Evolutionary conservation across 1,284 basidiomycete genomes (phyloP).

Genomic region (Exobasidium rhododendri): DNA sequence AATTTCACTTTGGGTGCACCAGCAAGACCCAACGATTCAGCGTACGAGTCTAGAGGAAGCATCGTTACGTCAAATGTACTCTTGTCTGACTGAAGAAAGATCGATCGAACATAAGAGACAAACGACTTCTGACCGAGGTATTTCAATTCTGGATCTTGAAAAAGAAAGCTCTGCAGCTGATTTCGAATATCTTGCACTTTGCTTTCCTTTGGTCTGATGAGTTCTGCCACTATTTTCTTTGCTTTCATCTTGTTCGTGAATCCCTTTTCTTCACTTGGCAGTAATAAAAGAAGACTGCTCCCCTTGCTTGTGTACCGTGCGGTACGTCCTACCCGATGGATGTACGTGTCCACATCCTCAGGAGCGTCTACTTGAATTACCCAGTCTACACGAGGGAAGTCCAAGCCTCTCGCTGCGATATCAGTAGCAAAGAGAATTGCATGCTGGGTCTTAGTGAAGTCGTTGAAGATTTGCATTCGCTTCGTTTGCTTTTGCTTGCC

Average conservation of each 20-base stretch:
- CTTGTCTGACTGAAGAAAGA: constrained; percentile 93
- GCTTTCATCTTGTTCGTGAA: constrained; percentile 70
- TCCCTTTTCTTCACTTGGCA: constrained; percentile 88
- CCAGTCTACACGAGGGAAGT: constrained; percentile 97
- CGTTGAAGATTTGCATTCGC: constrained; percentile 61
- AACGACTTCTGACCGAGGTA: constrained; percentile 96
- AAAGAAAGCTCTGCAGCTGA: constrained; percentile 86
- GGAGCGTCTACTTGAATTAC: constrained; percentile 96
- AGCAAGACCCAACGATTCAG: constrained; percentile 84
- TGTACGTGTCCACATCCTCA: constrained; percentile 96
- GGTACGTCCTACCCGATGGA: constrained; percentile 92
- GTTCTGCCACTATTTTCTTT: constrained; percentile 66
- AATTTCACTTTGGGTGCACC: constrained; percentile 97
- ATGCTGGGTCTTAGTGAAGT: constrained; percentile 45
- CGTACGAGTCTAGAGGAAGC: constrained; percentile 78
- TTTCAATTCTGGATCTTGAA: constrained; percentile 95
- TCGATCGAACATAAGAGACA: constrained; percentile 88
- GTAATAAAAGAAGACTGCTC: constrained; percentile 75
- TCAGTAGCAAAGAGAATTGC: constrained; percentile 66
- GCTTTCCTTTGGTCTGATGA: constrained; percentile 85
- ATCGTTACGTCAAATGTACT: constrained; percentile 80
- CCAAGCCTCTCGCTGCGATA: constrained; percentile 90
- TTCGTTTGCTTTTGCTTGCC: constrained; percentile 95
- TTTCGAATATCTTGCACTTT: constrained; percentile 82
- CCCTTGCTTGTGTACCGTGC: constrained; percentile 89